A percentile compares a stretch with the other conserved stretches of the same genome.
Conservation (phyloP, 768 basidiomycete genomes). For the Boletus patriciae region DNA sequence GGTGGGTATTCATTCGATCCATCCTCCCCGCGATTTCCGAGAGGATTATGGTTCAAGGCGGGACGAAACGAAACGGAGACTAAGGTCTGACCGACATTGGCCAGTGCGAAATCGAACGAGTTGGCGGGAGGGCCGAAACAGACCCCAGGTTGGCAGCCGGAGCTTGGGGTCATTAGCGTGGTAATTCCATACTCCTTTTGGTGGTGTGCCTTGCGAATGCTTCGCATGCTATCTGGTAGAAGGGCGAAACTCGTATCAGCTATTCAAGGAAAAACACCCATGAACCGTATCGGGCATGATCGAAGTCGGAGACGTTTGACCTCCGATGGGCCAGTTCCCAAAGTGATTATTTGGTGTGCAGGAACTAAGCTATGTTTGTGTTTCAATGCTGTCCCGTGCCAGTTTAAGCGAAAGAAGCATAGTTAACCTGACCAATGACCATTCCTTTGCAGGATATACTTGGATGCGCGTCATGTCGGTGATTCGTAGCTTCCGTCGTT, state of each 20-base stretch:
- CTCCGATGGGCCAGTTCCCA: constrained; percentile 22
- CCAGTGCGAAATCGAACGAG: not conserved
- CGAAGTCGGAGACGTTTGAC: constrained; percentile 26
- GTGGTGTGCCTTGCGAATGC: not conserved
- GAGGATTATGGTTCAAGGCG: too few species aligned
- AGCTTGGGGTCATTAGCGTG: too few species aligned
- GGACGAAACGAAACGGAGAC: not conserved
- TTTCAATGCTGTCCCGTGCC: not conserved
- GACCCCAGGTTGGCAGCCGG: too few species aligned
- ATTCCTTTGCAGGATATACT: not conserved
- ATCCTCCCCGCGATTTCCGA: too few species aligned
- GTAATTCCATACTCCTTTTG: not conserved
- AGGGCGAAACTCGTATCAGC: not conserved
- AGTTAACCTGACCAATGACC: not conserved
- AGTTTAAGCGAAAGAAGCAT: constrained; percentile 11
- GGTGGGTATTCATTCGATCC: too few species aligned
- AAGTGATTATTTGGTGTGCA: not conserved
- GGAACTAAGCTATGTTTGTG: not conserved
- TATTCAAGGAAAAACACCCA: not conserved
- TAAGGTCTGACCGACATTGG: not conserved
- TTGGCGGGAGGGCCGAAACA: too few species aligned
- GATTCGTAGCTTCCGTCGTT: constrained; percentile 20
- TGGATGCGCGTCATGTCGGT: constrained; percentile 14
- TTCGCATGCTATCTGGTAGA: not conserved
- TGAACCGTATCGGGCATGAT: constrained; percentile 12